phyloP scores from a whole-genome alignment of 106 monocot genomes.

The Apostasia ramifera region DNA sequence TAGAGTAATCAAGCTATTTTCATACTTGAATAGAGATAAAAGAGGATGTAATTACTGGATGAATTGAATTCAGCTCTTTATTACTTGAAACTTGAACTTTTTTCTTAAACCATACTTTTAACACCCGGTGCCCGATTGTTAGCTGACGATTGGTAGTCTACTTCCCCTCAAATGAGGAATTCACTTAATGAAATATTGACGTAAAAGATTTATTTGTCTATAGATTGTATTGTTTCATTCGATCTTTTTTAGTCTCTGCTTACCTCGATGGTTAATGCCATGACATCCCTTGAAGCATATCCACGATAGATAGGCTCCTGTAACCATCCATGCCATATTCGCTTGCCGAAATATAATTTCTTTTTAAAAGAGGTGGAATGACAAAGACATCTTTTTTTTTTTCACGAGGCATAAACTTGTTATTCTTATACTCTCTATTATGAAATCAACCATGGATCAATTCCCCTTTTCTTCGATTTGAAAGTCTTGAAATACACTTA shows the following conservation, averaged over 20 bases:
- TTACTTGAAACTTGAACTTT: no score
- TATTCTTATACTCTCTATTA: slow-evolving; percentile 4
- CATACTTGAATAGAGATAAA: no score
- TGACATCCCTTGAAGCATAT: slow-evolving; percentile 12
- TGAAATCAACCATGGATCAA: slow-evolving; percentile 2
- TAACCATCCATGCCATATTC: slow-evolving; percentile 18
- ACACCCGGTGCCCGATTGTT: no score
- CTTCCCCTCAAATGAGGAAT: slow-evolving; percentile 1
- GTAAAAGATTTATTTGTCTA: slow-evolving; percentile 6
- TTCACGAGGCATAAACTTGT: slow-evolving; percentile 5
- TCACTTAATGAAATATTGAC: background rate
- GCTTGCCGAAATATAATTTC: slow-evolving; percentile 6
- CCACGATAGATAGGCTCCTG: slow-evolving; percentile 9
- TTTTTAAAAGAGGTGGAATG: slow-evolving; percentile 14
- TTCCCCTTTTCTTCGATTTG: background rate
- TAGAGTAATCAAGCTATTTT: no score
- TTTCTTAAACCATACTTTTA: no score
- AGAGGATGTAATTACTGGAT: no score
- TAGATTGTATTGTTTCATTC: slow-evolving; percentile 5
- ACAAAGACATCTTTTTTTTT: background rate
- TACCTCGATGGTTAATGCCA: background rate
- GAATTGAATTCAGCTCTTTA: no score
- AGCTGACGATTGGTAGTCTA: background rate
- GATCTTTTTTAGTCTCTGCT: slow-evolving; percentile 9
- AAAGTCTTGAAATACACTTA: slow-evolving; percentile 2